Conservation (phyloP, 2,329 filamentous ascomycete species). For the Alternaria ethzedia region DNA sequence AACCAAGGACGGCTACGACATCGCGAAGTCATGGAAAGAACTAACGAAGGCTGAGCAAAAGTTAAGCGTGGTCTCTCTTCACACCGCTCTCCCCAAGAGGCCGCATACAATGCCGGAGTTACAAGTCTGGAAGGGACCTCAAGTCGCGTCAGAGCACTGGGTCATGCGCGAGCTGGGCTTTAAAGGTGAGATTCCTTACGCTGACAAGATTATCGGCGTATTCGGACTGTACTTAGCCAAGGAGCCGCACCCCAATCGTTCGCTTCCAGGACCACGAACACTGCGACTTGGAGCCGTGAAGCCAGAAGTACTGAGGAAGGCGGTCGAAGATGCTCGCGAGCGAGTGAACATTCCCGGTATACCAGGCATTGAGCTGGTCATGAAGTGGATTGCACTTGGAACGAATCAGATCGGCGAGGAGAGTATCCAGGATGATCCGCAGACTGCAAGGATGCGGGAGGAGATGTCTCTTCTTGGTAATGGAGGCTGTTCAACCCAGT, state of each 20-base stretch:
- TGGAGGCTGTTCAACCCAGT: neutral
- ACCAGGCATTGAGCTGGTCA: neutral
- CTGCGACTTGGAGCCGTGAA: neutral
- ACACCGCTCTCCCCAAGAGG: neutral
- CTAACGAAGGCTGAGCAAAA: neutral
- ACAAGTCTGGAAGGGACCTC: neutral
- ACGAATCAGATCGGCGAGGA: neutral
- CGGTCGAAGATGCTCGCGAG: neutral
- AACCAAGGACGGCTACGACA: neutral
- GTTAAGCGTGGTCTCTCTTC: neutral
- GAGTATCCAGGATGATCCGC: neutral
- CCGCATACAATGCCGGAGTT: neutral
- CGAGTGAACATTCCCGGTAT: neutral
- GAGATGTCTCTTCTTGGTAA: fast-evolving
- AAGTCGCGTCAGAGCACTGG: neutral
- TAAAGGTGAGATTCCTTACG: neutral
- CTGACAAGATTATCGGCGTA: neutral
- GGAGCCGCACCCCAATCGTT: neutral
- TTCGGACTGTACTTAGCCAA: neutral
- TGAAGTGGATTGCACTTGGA: neutral
- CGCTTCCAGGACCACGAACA: neutral
- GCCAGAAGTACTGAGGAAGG: neutral
- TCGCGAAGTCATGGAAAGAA: neutral
- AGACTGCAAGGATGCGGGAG: neutral
- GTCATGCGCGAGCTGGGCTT: neutral